Conservation (phyloP, 176 grass and related monocot species). For the Aegilops longissima region DNA sequence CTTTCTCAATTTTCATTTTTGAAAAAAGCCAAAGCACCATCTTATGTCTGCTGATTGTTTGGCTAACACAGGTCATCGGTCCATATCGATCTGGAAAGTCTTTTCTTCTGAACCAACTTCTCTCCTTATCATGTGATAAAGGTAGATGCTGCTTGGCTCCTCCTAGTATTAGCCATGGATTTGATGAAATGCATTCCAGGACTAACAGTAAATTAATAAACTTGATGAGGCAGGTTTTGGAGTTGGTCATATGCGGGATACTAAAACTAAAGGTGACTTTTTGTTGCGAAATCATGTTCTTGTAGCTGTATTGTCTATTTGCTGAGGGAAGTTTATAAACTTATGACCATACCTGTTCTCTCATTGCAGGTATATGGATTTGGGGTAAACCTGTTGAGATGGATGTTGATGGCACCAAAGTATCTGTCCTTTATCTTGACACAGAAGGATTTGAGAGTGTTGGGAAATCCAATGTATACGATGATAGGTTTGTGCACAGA, state of each 20-base stretch:
- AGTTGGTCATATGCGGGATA: slow-evolving; percentile 99
- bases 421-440: slow-evolving; percentile 93
- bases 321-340: background rate
- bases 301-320: slow-evolving; percentile 10
- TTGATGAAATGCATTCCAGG: background rate
- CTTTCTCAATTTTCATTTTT: background rate
- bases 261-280: slow-evolving; percentile 89
- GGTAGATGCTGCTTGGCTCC: slow-evolving; percentile 45
- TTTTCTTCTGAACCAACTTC: slow-evolving; percentile 97
- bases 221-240: slow-evolving; percentile 78
- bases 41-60: background rate
- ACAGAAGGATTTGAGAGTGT: slow-evolving; percentile 99
- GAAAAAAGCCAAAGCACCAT: background rate
- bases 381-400: slow-evolving; percentile 92
- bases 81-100: slow-evolving; percentile 96
- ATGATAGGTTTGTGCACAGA: slow-evolving; percentile 76
- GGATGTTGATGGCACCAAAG: slow-evolving; percentile 87
- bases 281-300: background rate
- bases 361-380: slow-evolving; percentile 85
- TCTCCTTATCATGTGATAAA: slow-evolving; percentile 93
- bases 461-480: slow-evolving; percentile 99
- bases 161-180: slow-evolving; percentile 1
- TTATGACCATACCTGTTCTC: background rate
- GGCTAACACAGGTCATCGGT: slow-evolving; percentile 71
- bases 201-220: background rate